Base-by-base conservation (phyloP, 176 grass and related monocot genomes). In the Triticum urartu region DNA sequence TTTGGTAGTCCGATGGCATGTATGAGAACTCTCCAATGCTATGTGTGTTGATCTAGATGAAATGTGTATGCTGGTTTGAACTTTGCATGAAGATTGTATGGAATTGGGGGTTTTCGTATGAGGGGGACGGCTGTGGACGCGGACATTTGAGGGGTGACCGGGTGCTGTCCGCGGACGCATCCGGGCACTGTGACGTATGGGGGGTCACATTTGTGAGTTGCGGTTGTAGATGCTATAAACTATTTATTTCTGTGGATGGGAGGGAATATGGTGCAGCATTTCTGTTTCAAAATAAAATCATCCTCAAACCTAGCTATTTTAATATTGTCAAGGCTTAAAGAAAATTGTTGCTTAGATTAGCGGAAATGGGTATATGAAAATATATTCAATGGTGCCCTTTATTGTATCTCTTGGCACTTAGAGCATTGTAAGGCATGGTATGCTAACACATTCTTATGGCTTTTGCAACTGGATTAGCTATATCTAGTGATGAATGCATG, bases 381-480 rank as follows among this genome's bases (percentile, higher is more conserved):
- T 17, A 67, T 64, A 64, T 25, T 40, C 32, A 63, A 18, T 26
- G 3, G 5, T 78, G 50, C 14, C 75, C 30, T 59, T 32, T 66
- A 32, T 81, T 87, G 13, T 5, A 73, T 72, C 78, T 74, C 21
- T 48, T 66, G 15, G 40, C 59, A 54, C 68, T 81, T 68, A 13
- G 5, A 75, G 22, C 32, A 54, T 36, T 66, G 50, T 60, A 66
- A 66, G 72, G 59, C 13, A 25, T 25, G 9, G 24, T 64, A 64
- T 28, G 9, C 22, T 12, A 17, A 77, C 62, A 82, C 5, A 24
- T 82, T 77, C 17, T 9, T 59, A 60, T 45, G 20, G 5, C 36
- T 67, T 28, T 21, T 60, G 20, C 38, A 83, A 33, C 69, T 67
- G 14, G 24, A 62, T 78, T 88, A 78, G 35, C 39, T 71, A 50